These are phyloP conservation scores for Uromyces viciae-fabae DNA, from an alignment of 1,284 basidiomycete species.

Conservation along the genomic window DNA sequence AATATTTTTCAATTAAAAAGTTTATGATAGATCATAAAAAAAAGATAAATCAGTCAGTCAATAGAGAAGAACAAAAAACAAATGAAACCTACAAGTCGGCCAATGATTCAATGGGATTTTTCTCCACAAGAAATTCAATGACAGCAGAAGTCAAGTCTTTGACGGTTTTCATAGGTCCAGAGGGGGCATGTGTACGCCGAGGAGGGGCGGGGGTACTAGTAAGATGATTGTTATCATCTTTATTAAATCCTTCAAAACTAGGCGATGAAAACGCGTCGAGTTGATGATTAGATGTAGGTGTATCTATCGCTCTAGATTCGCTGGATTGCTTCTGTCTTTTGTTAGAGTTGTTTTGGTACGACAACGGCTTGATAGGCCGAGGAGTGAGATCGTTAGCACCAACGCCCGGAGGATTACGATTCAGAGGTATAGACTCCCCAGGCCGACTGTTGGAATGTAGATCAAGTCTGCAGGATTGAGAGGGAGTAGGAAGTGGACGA, in stretches of 20 bases:
- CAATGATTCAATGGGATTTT: not conserved
- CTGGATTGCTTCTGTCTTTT: too few relatives aligned
- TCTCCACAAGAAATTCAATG: conserved; percentile 8
- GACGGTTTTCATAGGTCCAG: not conserved
- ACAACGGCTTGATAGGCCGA: not conserved
- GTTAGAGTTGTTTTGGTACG: not conserved
- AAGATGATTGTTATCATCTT: not conserved
- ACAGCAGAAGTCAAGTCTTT: not conserved
- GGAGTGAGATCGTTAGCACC: not conserved
- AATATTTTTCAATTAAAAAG: too few relatives aligned
- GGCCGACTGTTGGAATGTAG: not conserved
- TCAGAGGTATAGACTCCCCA: too few relatives aligned
- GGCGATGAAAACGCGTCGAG: not conserved
- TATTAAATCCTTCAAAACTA: conserved; percentile 11
- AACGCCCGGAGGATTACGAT: too few relatives aligned
- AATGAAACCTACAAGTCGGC: not conserved
- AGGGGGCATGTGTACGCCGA: not conserved
- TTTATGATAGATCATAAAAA: too few relatives aligned
- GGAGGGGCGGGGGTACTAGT: conserved; percentile 6
- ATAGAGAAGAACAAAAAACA: not conserved
- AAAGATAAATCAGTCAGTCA: not conserved
- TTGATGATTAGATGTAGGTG: not conserved
- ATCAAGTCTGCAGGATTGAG: not conserved
- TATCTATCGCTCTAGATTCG: too few relatives aligned
- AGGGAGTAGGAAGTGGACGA: not conserved